Evolutionary conservation across 2,329 filamentous ascomycete species (phyloP), one percentile per base, ranked within the genome.

Genomic region (Hypoxylon sp.): DNA sequence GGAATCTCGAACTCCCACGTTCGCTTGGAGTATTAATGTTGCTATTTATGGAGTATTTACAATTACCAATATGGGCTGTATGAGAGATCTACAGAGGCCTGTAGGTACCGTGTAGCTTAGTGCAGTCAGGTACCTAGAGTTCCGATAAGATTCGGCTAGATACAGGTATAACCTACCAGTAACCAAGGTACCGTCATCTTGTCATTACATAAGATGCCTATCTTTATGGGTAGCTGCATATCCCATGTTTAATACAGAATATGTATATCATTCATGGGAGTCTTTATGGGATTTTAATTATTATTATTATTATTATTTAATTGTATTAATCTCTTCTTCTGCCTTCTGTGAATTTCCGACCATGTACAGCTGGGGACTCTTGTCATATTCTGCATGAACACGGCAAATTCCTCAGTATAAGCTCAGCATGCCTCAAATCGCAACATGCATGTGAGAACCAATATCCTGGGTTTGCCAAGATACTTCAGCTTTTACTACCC

Each of bases 81-180:
- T 52, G 15, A 34, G 49, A 48, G 56, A 41, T 41, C 37, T 47
- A 32, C 30, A 57, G 50, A 22, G 51, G 13, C 17, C 20, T 51
- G 26, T 47, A 43, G 32, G 30, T 34, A 34, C 32, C 32, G 24
- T 24, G 19, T 52, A 13, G 47, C 15, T 15, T 15, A 37, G 3
- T n/a, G n/a, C n/a, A n/a, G n/a, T n/a, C n/a, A n/a, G n/a, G n/a
- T n/a, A n/a, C n/a, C n/a, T n/a, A n/a, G n/a, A n/a, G 13, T 15
- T 53, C 41, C 39, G 56, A 58, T 51, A 58, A 58, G 56, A 47
- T 48, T 41, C 43, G n/a, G 56, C n/a, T 39, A 39, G 13, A 15
- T 39, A 39, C n/a, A 32, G n/a, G n/a, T 32, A 28, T 15, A 34
- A 13, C 34, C 8, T 17, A 39, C 34, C 30, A n/a, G n/a, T n/a